Evolutionary conservation across 768 basidiomycete species (phyloP), one percentile per base, ranked within the genome.

Genomic region (Lentinula edodes): DNA sequence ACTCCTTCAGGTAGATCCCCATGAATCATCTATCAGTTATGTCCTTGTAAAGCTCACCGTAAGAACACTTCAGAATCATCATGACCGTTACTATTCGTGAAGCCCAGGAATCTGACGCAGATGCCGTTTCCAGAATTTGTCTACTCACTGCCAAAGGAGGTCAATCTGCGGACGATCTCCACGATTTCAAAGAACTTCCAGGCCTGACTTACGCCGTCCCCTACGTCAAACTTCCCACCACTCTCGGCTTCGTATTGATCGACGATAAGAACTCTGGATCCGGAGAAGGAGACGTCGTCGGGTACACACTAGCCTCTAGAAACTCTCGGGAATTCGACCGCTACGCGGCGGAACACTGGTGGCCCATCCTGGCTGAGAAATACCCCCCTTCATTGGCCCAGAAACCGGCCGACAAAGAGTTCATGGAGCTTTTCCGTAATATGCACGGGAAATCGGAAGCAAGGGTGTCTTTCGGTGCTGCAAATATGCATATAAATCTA

Each of bases 401-500:
- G 20, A 54, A 54, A 41, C 53, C 53, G 5, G 53, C 53, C 9
- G 53, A 54, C 39, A 36, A 39, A 54, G 53, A 54, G 12, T 54
- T 54, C 35, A 54, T 54, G 53, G 35, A 54, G n/a, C 38, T 54
- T n/a, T 54, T 54, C 10, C 35, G 53, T 18, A 20, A 54, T 6
- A 38, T 41, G 53, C 53, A 54, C 16, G 20, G 35, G 6, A 54
- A 54, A 38, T 54, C 53, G 16, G 53, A 54, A 6, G 53, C 53
- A 10, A 36, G 53, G n/a, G 53, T 54, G 5, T 10, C 53, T 20
- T 54, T n/a, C 18, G 53, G 53, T 12, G 53, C 53, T 35, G 53
- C 53, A 4, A 54, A 54, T 41, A 54, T 54, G 53, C 53, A 54
- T 54, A 54, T 54, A n/a, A 54, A 54, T 54, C 39, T 54, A n/a